Conservation (phyloP, 768 basidiomycete genomes). For the Lactarius hengduanensis region DNA sequence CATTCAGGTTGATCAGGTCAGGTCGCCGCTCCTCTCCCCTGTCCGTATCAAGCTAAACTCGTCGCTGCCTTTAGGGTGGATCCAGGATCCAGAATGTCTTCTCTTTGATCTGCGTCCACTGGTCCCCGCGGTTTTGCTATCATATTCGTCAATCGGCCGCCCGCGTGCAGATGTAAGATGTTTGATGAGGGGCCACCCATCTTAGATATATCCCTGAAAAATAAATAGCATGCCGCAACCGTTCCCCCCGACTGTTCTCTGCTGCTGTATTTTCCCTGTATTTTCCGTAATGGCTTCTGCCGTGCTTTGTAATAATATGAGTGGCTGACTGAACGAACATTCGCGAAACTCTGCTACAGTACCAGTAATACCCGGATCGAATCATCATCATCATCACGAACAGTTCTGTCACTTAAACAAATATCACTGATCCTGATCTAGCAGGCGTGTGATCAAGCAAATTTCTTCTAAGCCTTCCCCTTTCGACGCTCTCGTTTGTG, state of each 20-base stretch:
- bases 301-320: conserved; percentile 8
- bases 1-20: conserved; percentile 18
- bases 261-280: conserved; percentile 13
- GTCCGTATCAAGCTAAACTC: conserved; percentile 28
- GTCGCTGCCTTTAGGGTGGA: conserved; percentile 21
- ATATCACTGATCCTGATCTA: conserved; percentile 4
- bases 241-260: neutral
- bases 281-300: conserved; percentile 19
- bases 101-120: conserved; percentile 23
- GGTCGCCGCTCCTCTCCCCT: conserved; percentile 20
- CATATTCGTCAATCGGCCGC: conserved; percentile 22
- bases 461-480: conserved; percentile 22
- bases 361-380: conserved; percentile 11
- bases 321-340: conserved; percentile 9
- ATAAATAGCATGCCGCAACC: conserved; percentile 8
- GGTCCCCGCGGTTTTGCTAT: conserved; percentile 19
- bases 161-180: conserved; percentile 15
- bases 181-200: conserved; percentile 1
- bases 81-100: conserved; percentile 19
- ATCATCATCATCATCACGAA: conserved; percentile 8
- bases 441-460: conserved; percentile 16
- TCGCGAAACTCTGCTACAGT: conserved; percentile 8
- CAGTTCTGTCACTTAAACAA: conserved; percentile 12
- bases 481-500: conserved; percentile 17
- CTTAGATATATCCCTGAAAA: conserved; percentile 12